A percentile compares a stretch with the other conserved stretches of the same genome.
Evolutionary conservation across 2,329 filamentous ascomycete species (phyloP).

Genomic region (Pseudogymnoascus sp.): DNA sequence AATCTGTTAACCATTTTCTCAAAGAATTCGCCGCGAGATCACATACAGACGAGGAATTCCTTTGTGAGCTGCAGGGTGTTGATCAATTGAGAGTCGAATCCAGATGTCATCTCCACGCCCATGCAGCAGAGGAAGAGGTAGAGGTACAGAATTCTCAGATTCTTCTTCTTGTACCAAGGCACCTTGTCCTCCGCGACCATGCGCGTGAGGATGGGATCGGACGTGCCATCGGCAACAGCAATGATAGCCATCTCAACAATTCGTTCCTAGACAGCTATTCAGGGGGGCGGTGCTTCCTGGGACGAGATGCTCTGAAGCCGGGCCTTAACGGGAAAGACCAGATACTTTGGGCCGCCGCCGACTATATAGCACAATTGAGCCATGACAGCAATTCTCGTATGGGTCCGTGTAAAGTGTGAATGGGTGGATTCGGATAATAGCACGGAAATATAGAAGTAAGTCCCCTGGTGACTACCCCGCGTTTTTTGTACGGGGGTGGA

Average conservation of each 20-base stretch:
- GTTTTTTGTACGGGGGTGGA: slow-evolving; percentile 1
- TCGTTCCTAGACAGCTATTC: not conserved
- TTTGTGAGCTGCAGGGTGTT: slow-evolving; percentile 34
- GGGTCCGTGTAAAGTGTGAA: not conserved
- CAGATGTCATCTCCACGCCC: slow-evolving; percentile 47
- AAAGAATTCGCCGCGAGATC: not conserved
- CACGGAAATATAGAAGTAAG: slow-evolving; percentile 6
- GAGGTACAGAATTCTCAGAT: slow-evolving; percentile 32
- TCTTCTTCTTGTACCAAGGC: slow-evolving; percentile 33
- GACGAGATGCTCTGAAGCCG: not conserved
- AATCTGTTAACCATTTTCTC: not conserved
- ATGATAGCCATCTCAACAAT: slow-evolving; percentile 5
- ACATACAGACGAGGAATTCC: not conserved
- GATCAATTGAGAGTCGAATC: slow-evolving; percentile 44
- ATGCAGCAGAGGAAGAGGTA: slow-evolving; percentile 40
- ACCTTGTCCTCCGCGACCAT: slow-evolving; percentile 33
- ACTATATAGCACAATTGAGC: slow-evolving; percentile 6
- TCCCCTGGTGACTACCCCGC: slow-evolving; percentile 3
- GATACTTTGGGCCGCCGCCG: not conserved
- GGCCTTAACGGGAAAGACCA: not conserved
- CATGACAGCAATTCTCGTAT: not conserved
- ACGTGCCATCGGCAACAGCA: not conserved
- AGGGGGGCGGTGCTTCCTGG: not conserved
- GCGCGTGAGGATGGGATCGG: slow-evolving; percentile 34
- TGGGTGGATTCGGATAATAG: slow-evolving; percentile 5